Evolutionary conservation across 306 rosid genomes (phyloP), one percentile per base, ranked within the genome.

Genomic region (Rosa lucieae): DNA sequence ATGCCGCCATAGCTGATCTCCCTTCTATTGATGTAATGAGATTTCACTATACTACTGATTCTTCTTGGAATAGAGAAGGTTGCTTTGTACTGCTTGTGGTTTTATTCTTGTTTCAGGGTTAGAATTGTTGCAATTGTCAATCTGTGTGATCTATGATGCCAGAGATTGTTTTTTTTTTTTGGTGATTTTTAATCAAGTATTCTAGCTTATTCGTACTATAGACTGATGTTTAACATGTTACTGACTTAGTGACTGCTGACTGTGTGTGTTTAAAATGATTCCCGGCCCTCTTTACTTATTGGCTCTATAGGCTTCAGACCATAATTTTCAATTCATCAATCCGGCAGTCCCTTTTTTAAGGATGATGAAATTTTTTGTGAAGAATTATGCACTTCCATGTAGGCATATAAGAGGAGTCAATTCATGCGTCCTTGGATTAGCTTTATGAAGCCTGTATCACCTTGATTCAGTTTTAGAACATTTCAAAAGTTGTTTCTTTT

Each of bases 111-210:
- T 58, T 55, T 39, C 53, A 23, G 20, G 77, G 48, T 17, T 72
- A 72, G 20, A 73, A 20, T 53, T 53, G 39, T 74, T 55, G 26
- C 10, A 6, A 59, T 59, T 58, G 44, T 17, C 70, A 23, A 42
- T 74, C 69, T 74, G 15, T 74, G 15, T 42, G 78, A 58, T 74
- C 42, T 8, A 37, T 21, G 15, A 74, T 52, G 29, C 65, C 4
- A 55, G n/a, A 39, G 39, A 55, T 21, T 7, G 6, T 35, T 51
- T n/a, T 56, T 2, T 2, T 9, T 23, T 10, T 10, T 40, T 53
- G 0, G 42, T 43, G 3, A 48, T 29, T 7, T 56, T n/a, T 2
- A 26, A 49, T 23, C 3, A 4, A 23, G 5, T 21, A 4, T 74
- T 66, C 23, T 1, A 53, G 53, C 42, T 56, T 29, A 13, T 74